Conservation (phyloP, 257 asterid genomes). For the Sherardia arvensis region DNA sequence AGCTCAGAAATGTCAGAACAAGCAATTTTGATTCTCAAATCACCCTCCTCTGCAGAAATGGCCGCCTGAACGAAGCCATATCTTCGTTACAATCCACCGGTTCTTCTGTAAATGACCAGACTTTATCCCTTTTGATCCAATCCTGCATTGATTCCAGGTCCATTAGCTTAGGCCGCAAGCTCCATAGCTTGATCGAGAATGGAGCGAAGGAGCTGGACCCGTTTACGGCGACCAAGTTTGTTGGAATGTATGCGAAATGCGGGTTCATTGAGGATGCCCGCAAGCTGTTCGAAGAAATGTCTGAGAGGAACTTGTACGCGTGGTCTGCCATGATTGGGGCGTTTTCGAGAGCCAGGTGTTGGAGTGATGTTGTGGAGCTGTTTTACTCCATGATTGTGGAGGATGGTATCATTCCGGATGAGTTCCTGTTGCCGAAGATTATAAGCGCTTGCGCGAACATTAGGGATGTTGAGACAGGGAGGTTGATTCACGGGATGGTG, state of each 20-base stretch:
- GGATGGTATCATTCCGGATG: constrained; percentile 50
- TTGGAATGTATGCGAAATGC: constrained; percentile 59
- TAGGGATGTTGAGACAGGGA: constrained; percentile 55
- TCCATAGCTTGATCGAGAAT: constrained; percentile 29
- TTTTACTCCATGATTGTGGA: constrained; percentile 48
- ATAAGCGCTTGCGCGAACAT: constrained; percentile 65
- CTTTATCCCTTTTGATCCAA: constrained; percentile 46
- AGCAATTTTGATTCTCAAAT: constrained; percentile 33
- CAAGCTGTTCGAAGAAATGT: constrained; percentile 51
- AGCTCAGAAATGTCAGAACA: constrained; percentile 15
- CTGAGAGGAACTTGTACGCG: constrained; percentile 44
- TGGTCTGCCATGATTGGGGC: constrained; percentile 88
- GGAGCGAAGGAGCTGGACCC: constrained; percentile 35
- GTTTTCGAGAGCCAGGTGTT: constrained; percentile 56
- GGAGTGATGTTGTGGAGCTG: constrained; percentile 57
- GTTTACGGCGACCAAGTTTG: constrained; percentile 42
- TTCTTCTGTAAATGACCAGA: constrained; percentile 38
- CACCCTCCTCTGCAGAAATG: constrained; percentile 50
- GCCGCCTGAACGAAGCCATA: constrained; percentile 52
- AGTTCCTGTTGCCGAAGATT: constrained; percentile 58
- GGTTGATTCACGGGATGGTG: constrained; percentile 48
- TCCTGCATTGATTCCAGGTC: constrained; percentile 47
- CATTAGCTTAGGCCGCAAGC: constrained; percentile 36
- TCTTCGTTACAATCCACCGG: constrained; percentile 34
- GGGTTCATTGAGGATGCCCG: constrained; percentile 54